Evolutionary conservation across 2,329 filamentous ascomycete species (phyloP), one percentile per base, ranked within the genome.

Genomic region (Colletotrichum sp.): DNA sequence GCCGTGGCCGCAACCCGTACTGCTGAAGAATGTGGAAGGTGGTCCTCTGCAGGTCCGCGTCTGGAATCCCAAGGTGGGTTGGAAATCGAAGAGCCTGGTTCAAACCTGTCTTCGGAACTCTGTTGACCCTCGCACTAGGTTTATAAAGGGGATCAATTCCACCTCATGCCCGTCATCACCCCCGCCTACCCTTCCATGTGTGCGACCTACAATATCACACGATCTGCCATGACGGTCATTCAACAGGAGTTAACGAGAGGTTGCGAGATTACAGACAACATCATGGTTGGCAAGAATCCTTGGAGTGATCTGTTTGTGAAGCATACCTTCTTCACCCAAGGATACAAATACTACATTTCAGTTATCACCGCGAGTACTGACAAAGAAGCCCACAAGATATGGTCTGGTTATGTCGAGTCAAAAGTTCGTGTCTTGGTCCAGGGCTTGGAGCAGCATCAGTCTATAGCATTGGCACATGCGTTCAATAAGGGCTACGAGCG

Each of bases 171-270:
- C 32, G 95, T 99, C 84, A 99, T 99, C 81, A 99, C 97, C 2
- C 97, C 97, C 2, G 96, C 97, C 1, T 99, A 98, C 83, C 97
- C 97, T 4, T 98, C 96, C 66, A 99, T 98, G 96, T 99, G 97
- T 84, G 94, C 97, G 3, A 99, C 97, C 0, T 97, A 98, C 87
- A 99, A 98, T 81, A 93, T 99, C 76, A 96, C 95, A 5, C 89
- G 92, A 78, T 99, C 96, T 1, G 98, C 96, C 3, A 95, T 96
- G 87, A 88, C 91, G 8, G 92, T 98, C 66, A 96, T 99, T 81
- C 91, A 95, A 79, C 90, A 93, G 63, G 97, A 99, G 83, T 91
- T 99, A 24, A 90, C 93, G 78, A 92, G 95, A 49, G 97, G 93
- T 7, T 91, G 93, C 68, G 89, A 95, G 68, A 93, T 98, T 71